Evolutionary conservation across 192 early-diverging fungal genomes (phyloP).

Genomic region (Spinellus fusiger): DNA sequence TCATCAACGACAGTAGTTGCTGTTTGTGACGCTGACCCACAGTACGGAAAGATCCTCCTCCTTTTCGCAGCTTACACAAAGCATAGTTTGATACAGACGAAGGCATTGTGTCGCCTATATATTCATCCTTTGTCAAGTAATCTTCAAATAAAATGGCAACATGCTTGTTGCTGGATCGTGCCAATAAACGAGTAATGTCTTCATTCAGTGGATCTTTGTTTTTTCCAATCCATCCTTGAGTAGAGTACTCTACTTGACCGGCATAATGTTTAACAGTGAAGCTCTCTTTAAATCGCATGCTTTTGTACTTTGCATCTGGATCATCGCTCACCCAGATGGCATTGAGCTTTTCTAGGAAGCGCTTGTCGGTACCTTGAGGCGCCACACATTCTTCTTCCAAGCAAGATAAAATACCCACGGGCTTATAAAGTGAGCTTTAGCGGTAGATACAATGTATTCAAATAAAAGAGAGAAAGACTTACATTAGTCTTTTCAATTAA

Average conservation of each 20-base stretch:
- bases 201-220: conserved; percentile 98
- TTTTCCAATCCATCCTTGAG: conserved; percentile 90
- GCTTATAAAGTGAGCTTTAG: conserved; percentile 36
- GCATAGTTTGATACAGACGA: conserved; percentile 24
- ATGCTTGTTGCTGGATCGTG: conserved; percentile 75
- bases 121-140: conserved; percentile 56
- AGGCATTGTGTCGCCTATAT: conserved; percentile 2
- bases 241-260: conserved; percentile 90
- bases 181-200: conserved; percentile 82
- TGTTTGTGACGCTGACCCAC: conserved; percentile 94
- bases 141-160: conserved; percentile 80
- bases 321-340: conserved; percentile 74
- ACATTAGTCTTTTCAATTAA: conserved; percentile 94
- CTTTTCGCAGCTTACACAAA: conserved; percentile 46
- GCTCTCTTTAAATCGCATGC: conserved; percentile 76
- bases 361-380: conserved; percentile 91
- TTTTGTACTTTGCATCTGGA: conserved; percentile 74
- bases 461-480: conserved; percentile 16
- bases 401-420: conserved; percentile 92
- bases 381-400: conserved; percentile 98
- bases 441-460: background rate
- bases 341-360: conserved; percentile 88
- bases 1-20: conserved; percentile 83
- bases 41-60: conserved; percentile 84
- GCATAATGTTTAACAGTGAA: conserved; percentile 95